Percentiles rank a stretch among this genome's conserved stretches.
These are phyloP conservation scores for Herpomyces periplanetae DNA, from an alignment of 2,329 filamentous ascomycete genomes.

Conservation along the genomic window DNA sequence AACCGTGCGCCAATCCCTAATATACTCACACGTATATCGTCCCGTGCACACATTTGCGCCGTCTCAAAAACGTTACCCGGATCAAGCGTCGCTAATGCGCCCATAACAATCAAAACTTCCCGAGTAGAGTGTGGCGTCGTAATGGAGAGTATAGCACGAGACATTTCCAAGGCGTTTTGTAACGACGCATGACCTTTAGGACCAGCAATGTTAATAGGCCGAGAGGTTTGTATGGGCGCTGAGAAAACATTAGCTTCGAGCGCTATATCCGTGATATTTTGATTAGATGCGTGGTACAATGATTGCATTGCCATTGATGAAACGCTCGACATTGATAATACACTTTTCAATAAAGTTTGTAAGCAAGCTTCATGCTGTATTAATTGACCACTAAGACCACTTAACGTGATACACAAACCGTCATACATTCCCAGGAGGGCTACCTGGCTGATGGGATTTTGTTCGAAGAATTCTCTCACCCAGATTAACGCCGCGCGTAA, in stretches of 20 bases:
- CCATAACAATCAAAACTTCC: slow-evolving; percentile 67
- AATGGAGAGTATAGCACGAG: slow-evolving; percentile 58
- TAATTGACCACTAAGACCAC: slow-evolving; percentile 65
- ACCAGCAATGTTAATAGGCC: too few relatives aligned
- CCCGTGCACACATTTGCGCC: slow-evolving; percentile 31
- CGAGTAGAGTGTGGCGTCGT: slow-evolving; percentile 69
- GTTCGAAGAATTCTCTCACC: slow-evolving; percentile 77
- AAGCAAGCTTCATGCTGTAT: slow-evolving; percentile 48
- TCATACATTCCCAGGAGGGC: slow-evolving; percentile 76
- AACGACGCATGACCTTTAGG: slow-evolving; percentile 15
- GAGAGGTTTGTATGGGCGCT: too few relatives aligned
- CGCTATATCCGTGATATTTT: too few relatives aligned
- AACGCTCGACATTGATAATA: too few relatives aligned
- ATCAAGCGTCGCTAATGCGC: slow-evolving; percentile 56
- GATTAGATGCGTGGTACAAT: too few relatives aligned
- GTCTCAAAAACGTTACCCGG: slow-evolving; percentile 85
- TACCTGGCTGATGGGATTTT: slow-evolving; percentile 88
- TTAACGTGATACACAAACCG: slow-evolving; percentile 46
- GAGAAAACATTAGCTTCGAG: too few relatives aligned
- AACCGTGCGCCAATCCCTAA: slow-evolving; percentile 71
- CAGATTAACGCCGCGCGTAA: slow-evolving; percentile 55
- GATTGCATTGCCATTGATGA: too few relatives aligned
- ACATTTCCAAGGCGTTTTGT: slow-evolving; percentile 88
- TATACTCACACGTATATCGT: slow-evolving; percentile 53
- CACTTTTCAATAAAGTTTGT: too few relatives aligned